Conservation (phyloP, 164 flowering plant genomes). For the Aristolochia contorta region DNA sequence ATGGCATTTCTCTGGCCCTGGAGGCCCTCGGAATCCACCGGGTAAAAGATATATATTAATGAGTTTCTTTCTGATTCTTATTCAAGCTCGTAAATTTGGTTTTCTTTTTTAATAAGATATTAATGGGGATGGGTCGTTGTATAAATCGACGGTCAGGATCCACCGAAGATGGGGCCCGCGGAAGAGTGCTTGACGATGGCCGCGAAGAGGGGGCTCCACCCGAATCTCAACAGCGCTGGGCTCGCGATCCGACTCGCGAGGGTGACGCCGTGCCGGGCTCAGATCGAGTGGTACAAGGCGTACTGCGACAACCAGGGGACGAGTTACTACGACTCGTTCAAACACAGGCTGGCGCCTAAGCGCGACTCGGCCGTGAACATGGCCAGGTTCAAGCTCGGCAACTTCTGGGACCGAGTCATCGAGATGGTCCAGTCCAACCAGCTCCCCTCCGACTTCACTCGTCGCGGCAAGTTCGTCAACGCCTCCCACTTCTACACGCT, state of each 20-base stretch:
- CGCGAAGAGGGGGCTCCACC: slow-evolving; percentile 33
- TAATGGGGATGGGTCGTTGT: not conserved
- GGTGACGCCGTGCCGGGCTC: slow-evolving; percentile 43
- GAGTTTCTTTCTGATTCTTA: too few species aligned
- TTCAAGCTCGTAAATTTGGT: too few species aligned
- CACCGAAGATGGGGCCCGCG: slow-evolving; percentile 11
- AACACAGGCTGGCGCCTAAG: slow-evolving; percentile 32
- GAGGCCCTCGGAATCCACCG: slow-evolving; percentile 33
- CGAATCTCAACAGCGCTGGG: slow-evolving; percentile 41
- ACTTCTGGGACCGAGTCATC: slow-evolving; percentile 54
- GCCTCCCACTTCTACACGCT: slow-evolving; percentile 60
- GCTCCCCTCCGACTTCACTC: slow-evolving; percentile 58
- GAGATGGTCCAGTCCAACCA: slow-evolving; percentile 42
- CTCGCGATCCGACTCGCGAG: slow-evolving; percentile 42
- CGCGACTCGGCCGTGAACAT: slow-evolving; percentile 34
- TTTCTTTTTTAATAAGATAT: not conserved
- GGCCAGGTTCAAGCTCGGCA: slow-evolving; percentile 47
- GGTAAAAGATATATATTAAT: not conserved
- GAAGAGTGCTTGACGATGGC: slow-evolving; percentile 44
- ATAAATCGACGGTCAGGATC: slow-evolving; percentile 3
- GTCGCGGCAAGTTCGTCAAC: slow-evolving; percentile 50
- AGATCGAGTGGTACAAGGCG: slow-evolving; percentile 77
- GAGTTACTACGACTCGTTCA: slow-evolving; percentile 80
- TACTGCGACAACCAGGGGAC: slow-evolving; percentile 51
- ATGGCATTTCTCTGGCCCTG: slow-evolving; percentile 48